Evolutionary conservation across 2,329 filamentous ascomycete species (phyloP).

Genomic region (Phaeosphaeria sp.): DNA sequence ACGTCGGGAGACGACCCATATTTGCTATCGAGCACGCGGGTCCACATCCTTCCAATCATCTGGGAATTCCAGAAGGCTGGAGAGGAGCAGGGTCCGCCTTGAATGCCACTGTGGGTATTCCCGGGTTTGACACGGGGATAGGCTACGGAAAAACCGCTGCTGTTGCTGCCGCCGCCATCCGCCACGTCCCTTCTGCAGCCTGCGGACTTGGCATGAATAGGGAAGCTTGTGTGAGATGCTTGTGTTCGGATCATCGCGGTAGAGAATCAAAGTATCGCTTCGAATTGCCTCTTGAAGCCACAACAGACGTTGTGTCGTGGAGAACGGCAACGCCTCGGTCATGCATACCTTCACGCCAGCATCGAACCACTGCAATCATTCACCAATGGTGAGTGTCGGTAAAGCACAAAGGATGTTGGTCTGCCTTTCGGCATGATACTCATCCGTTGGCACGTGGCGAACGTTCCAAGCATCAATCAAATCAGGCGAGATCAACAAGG

Average conservation of each 20-base stretch:
- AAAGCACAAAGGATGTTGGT: background rate
- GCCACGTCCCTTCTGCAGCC: background rate
- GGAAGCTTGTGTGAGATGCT: background rate
- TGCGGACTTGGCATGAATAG: background rate
- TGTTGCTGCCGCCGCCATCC: background rate
- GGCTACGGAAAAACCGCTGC: background rate
- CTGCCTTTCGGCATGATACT: background rate
- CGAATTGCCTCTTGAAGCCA: background rate
- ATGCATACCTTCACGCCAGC: background rate
- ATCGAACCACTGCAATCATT: background rate
- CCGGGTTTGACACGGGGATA: conserved; percentile 8
- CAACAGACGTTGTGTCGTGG: background rate
- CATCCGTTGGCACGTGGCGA: background rate
- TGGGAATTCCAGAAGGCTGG: conserved; percentile 6
- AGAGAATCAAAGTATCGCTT: background rate
- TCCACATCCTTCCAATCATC: background rate
- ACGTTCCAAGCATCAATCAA: background rate
- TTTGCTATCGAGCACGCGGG: background rate
- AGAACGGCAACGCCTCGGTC: background rate
- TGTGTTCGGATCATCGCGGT: background rate
- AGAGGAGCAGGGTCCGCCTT: background rate
- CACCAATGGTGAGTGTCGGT: background rate
- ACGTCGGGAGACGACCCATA: conserved; percentile 1
- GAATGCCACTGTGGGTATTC: background rate
- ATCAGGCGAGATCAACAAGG: conserved; percentile 1